phyloP scores from a whole-genome alignment of 805 yeast species.

The Wickerhamomyces alni region DNA sequence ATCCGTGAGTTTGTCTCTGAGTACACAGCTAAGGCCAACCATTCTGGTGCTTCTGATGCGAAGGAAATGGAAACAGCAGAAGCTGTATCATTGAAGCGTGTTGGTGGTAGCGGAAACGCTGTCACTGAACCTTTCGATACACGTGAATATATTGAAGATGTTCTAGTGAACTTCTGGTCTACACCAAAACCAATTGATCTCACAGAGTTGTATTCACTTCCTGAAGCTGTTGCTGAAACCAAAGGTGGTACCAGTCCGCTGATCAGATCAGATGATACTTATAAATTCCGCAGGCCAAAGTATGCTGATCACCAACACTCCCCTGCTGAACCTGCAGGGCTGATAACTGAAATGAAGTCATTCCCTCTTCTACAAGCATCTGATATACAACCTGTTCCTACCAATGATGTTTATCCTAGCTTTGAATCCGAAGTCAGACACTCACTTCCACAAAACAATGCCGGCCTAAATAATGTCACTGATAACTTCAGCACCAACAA shows the following conservation, averaged over 20 bases:
- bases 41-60: background rate
- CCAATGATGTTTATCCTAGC: too few species aligned
- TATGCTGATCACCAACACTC: background rate
- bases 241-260: background rate
- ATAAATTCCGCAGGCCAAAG: background rate
- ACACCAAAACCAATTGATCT: background rate
- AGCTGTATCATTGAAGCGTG: background rate
- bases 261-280: constrained; percentile 3
- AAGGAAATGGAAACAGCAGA: constrained; percentile 3
- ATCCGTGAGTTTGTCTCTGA: too few species aligned
- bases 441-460: too few species aligned
- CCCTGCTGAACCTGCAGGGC: constrained; percentile 8
- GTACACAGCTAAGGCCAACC: too few species aligned
- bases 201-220: background rate
- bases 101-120: background rate
- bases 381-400: too few species aligned
- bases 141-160: background rate
- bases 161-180: background rate
- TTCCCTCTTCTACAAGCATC: too few species aligned
- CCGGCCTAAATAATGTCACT: too few species aligned
- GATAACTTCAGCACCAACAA: too few species aligned
- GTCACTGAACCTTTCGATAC: too few species aligned
- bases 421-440: too few species aligned
- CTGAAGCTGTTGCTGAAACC: background rate
- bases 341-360: constrained; percentile 3